phyloP scores from a whole-genome alignment of 2,329 filamentous ascomycete genomes.

The Ilyonectria destructans region DNA sequence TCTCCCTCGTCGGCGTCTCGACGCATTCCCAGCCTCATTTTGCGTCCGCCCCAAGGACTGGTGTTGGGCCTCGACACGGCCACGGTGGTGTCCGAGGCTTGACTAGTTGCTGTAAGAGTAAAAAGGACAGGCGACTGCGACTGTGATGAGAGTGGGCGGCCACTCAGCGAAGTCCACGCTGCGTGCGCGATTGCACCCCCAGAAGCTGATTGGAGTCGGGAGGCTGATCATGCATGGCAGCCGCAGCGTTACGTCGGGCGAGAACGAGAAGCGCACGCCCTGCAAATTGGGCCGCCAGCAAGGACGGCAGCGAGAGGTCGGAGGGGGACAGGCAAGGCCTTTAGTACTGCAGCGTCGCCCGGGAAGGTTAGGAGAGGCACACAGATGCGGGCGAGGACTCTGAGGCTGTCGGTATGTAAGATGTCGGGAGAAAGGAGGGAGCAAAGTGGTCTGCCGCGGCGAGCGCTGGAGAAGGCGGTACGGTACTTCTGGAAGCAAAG shows the following conservation, averaged over 20 bases:
- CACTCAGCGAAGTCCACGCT: slow-evolving; percentile 51
- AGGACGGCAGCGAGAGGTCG: slow-evolving; percentile 29
- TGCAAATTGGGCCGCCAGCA: slow-evolving; percentile 48
- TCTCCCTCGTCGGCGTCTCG: slow-evolving; percentile 51
- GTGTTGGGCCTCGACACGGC: slow-evolving; percentile 49
- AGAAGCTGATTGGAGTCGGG: slow-evolving; percentile 49
- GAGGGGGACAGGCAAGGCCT: slow-evolving; percentile 20
- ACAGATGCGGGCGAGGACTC: background rate
- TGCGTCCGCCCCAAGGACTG: slow-evolving; percentile 43
- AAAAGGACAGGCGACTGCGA: slow-evolving; percentile 38
- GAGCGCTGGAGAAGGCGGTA: slow-evolving; percentile 42
- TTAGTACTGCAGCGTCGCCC: slow-evolving; percentile 12
- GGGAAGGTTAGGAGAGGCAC: slow-evolving; percentile 4
- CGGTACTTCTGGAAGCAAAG: slow-evolving; percentile 39
- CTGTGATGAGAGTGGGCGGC: slow-evolving; percentile 43
- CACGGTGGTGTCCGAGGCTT: slow-evolving; percentile 40
- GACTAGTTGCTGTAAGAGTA: slow-evolving; percentile 39
- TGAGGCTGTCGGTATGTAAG: slow-evolving; percentile 3
- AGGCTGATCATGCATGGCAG: slow-evolving; percentile 52
- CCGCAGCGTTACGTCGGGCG: slow-evolving; percentile 50
- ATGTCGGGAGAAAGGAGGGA: slow-evolving; percentile 31
- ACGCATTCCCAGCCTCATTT: slow-evolving; percentile 53
- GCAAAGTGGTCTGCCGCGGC: slow-evolving; percentile 25
- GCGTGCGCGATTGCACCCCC: slow-evolving; percentile 47
- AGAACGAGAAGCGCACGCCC: slow-evolving; percentile 45